Conservation (phyloP, 225 moss, liverwort and hornwort species). For the Sphagnum tenellum region DNA sequence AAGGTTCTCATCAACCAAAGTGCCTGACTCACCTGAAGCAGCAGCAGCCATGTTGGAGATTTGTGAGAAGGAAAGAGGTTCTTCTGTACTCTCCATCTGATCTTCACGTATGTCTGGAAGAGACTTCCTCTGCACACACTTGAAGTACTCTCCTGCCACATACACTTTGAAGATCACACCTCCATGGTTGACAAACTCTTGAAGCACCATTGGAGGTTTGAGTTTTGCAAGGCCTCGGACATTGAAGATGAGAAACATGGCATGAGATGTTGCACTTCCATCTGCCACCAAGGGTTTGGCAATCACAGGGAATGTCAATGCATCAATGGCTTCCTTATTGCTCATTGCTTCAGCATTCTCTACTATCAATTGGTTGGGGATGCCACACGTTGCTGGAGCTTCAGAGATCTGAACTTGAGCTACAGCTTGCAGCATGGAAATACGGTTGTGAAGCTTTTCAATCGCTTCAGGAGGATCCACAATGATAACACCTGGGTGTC, state of each 20-base stretch:
- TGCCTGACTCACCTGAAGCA: constrained; percentile 47
- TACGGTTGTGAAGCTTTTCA: constrained; percentile 78
- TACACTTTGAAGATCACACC: constrained; percentile 98
- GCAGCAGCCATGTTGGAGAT: constrained; percentile 70
- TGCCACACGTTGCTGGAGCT: constrained; percentile 74
- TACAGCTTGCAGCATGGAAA: constrained; percentile 81
- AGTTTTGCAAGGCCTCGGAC: constrained; percentile 61
- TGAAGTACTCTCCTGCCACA: constrained; percentile 89
- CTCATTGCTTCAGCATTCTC: constrained; percentile 43
- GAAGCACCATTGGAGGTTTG: constrained; percentile 76
- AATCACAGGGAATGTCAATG: constrained; percentile 81
- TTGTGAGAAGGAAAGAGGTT: constrained; percentile 81
- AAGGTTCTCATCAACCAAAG: constrained; percentile 71
- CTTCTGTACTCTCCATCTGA: constrained; percentile 65
- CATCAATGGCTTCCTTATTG: constrained; percentile 31
- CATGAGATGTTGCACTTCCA: constrained; percentile 90
- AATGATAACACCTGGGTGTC: constrained; percentile 64
- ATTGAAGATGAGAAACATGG: constrained; percentile 92
- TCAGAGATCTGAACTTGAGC: constrained; percentile 67
- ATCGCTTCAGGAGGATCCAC: constrained; percentile 77
- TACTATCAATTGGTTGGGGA: constrained; percentile 80
- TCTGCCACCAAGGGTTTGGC: constrained; percentile 94
- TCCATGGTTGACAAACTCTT: constrained; percentile 96
- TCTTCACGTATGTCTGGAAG: constrained; percentile 82
- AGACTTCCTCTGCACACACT: constrained; percentile 87